Percentiles rank a stretch among this genome's conserved stretches.
phyloP scores from a whole-genome alignment of 768 basidiomycete species.

The Pisolithus sp. region DNA sequence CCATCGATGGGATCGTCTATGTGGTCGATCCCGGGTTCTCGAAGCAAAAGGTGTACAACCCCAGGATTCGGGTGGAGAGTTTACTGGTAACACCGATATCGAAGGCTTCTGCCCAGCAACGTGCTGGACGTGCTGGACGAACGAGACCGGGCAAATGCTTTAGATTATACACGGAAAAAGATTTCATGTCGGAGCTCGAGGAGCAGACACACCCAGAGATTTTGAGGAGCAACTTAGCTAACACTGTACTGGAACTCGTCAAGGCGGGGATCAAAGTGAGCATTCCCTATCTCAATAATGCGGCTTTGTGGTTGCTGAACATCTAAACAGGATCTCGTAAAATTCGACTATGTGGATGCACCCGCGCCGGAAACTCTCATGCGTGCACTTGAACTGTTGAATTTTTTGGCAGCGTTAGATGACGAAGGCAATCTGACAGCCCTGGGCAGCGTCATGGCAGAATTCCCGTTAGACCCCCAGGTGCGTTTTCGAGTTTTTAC shows the following conservation, averaged over 20 bases:
- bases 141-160: conserved; percentile 98
- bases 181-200: conserved; percentile 92
- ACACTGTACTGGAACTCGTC: conserved; percentile 87
- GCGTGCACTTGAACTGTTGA: conserved; percentile 91
- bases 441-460: conserved; percentile 89
- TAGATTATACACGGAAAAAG: conserved; percentile 92
- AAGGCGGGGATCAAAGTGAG: conserved; percentile 86
- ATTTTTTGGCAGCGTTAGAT: conserved; percentile 87
- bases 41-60: conserved; percentile 98
- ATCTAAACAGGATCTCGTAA: conserved; percentile 58
- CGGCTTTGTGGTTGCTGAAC: background rate
- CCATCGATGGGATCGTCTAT: conserved; percentile 99
- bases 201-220: conserved; percentile 99
- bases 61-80: conserved; percentile 91
- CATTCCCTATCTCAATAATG: background rate
- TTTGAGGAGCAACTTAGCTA: conserved; percentile 85
- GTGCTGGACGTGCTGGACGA: conserved; percentile 93
- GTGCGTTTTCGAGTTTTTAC: conserved; percentile 31
- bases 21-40: conserved; percentile 97
- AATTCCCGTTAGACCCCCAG: conserved; percentile 98
- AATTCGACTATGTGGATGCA: conserved; percentile 86
- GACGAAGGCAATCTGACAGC: conserved; percentile 89
- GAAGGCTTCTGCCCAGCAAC: conserved; percentile 93
- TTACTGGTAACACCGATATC: conserved; percentile 92
- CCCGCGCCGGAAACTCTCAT: conserved; percentile 95